Base-by-base conservation (phyloP, 108 stramenopile species). In the Mayamaea pseudoterrestris region DNA sequence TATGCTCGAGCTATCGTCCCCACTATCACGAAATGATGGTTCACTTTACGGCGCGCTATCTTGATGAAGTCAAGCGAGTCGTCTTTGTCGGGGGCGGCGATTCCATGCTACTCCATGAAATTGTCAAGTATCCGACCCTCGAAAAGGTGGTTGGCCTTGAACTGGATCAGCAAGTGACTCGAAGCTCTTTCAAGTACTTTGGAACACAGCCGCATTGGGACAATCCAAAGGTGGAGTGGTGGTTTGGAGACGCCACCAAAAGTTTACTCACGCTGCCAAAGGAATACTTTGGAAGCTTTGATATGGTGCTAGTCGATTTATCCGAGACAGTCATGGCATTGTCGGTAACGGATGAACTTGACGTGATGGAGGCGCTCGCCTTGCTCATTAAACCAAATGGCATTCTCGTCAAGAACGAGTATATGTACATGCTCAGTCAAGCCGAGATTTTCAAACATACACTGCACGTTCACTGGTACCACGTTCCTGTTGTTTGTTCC, bases 1-100 rank as follows among this genome's bases (percentile, higher is more conserved):
- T 85, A 40, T 85, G 83, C 30, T 43, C 63, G 30, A 50, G 50
- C 20, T 90, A 86, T 47, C 76, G 89, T 24, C 83, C 89, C 5
- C 83, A 90, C 35, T 85, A 86, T 53, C 89, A 90, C 41, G 89
- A 90, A 57, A 65, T 55, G 30, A 57, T 65, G 24, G 73, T 83
- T 9, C 80, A 90, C 61, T 78, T 80, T 50, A 68, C 89, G 27
- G 83, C 89, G 0, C 76, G 81, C 7, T 90, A 75, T 44, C 36
- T 90, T 22, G 53, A 66, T 20, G n/a, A 30, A 3, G 35, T 70
- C 21, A 68, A 67, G 44, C 71, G 88, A 23, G 63, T 83, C 30
- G 54, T 80, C 9, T 90, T 82, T 36, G 68, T 90, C 35, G 89
- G 89, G n/a, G 89, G 89, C n/a, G 89, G 89, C 7, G 89, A 90